Evolutionary conservation across 2,329 filamentous ascomycete species (phyloP), one percentile per base, ranked within the genome.

Genomic region (Ophiognomonia clavigignenti-juglandacearum): DNA sequence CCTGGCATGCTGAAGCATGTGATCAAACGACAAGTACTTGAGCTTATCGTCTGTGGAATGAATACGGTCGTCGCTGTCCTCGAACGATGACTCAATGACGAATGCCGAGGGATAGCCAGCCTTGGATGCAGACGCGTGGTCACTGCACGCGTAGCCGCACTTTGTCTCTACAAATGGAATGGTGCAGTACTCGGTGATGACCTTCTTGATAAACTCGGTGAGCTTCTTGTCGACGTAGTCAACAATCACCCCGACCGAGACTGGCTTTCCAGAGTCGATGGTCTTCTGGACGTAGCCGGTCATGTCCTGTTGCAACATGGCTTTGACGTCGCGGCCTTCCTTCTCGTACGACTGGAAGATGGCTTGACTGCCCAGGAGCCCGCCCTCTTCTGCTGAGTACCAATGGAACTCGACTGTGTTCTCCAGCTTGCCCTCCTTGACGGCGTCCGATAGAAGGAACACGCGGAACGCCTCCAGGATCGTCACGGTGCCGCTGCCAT

Each of bases 1-100:
- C 63, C 82, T 85, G 19, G 88, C 88, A 66, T 96, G 90, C 70
- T 96, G 84, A 27, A 93, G 74, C 89, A 96, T 95, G 65, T 96
- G 90, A 62, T 91, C 82, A 62, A 95, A 95, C 57, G 82, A 85
- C 31, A 89, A 68, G 54, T 81, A 83, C 60, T 88, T 80, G 54
- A 89, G 82, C 58, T 74, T 74, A 61, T 89, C 86, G 31, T 86
- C 80, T 0, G 81, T 81, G 18, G 77, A 79, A 60, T 88, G 85
- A 47, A 89, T 88, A 56, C 85, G 78, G 56, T 79, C 74, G 59
- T 88, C 79, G 7, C 73, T 78, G 54, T 80, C 65, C 62, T 81
- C 78, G 62, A 88, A 88, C 35, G 79, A 77, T 18, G 80, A 83
- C 68, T 89, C 86, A 52, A 88, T 88, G 20, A 88, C 85, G 58